Evolutionary conservation across 768 basidiomycete species (phyloP).

Genomic region (Russula abietina): DNA sequence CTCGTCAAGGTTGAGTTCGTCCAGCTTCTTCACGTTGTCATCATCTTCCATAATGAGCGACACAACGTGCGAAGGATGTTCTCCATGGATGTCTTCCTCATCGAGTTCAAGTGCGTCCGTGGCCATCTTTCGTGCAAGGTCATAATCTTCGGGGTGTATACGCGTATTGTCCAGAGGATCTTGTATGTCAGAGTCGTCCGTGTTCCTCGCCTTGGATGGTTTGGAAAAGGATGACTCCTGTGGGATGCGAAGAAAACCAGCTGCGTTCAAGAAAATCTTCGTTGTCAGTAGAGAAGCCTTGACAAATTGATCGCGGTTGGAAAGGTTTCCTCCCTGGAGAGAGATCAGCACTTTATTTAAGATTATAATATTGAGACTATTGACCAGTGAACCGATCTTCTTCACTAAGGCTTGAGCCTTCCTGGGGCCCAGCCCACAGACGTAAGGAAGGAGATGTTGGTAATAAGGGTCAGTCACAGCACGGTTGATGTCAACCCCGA

Average conservation of each 20-base stretch:
- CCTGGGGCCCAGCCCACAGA: constrained; percentile 90
- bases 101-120: constrained; percentile 96
- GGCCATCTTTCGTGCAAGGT: constrained; percentile 97
- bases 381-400: constrained; percentile 70
- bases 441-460: constrained; percentile 79
- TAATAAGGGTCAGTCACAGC: constrained; percentile 87
- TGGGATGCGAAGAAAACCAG: constrained; percentile 83
- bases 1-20: constrained; percentile 90
- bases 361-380: constrained; percentile 28
- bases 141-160: constrained; percentile 96
- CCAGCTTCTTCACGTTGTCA: constrained; percentile 72
- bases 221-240: constrained; percentile 57
- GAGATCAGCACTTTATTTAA: constrained; percentile 8
- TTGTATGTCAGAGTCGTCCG: constrained; percentile 61
- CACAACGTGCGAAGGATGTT: constrained; percentile 88
- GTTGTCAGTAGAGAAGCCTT: constrained; percentile 73
- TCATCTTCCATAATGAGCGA: constrained; percentile 77
- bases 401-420: constrained; percentile 83
- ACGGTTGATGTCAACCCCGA: constrained; percentile 95
- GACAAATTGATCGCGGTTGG: constrained; percentile 86
- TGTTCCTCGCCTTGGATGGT: constrained; percentile 51
- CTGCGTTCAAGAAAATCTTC: constrained; percentile 87
- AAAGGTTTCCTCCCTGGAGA: constrained; percentile 73
- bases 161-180: constrained; percentile 95
- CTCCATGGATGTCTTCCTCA: constrained; percentile 90